A percentile compares a stretch with the other conserved stretches of the same genome.
Evolutionary conservation across 148 eudicot species (phyloP).

Genomic region (Fagopyrum homotropicum): DNA sequence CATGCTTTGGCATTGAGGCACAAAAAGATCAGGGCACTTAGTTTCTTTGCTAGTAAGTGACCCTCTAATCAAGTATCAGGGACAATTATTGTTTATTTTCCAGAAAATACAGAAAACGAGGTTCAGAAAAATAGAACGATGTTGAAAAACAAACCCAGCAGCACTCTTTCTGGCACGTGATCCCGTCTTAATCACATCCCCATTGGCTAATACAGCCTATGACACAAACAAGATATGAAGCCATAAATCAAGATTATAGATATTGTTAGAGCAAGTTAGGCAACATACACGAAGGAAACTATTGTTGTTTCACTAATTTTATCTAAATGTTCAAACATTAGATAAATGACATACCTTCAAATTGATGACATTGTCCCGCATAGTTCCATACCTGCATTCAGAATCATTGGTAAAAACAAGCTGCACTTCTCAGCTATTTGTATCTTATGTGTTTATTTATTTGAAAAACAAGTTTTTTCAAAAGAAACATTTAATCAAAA

Average conservation of each 20-base stretch:
- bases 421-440: background rate
- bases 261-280: background rate
- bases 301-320: background rate
- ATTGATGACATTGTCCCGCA: constrained; percentile 96
- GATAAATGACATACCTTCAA: constrained; percentile 51
- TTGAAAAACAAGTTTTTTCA: background rate
- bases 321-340: background rate
- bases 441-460: background rate
- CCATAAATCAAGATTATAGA: background rate
- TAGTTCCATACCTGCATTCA: constrained; percentile 91
- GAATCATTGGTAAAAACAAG: constrained; percentile 3
- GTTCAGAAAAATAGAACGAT: too few species aligned
- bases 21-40: background rate
- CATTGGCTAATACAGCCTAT: constrained; percentile 82
- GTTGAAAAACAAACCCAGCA: constrained; percentile 60
- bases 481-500: too few species aligned
- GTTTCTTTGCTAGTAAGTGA: background rate
- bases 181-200: constrained; percentile 84
- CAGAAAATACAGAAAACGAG: background rate
- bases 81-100: background rate
- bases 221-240: constrained; percentile 4
- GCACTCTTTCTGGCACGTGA: constrained; percentile 98
- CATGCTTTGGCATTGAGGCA: background rate
- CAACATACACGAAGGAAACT: background rate
- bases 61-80: background rate